phyloP scores from a whole-genome alignment of 495 filamentous ascomycete genomes.

The Evansstolkia leycettana region DNA sequence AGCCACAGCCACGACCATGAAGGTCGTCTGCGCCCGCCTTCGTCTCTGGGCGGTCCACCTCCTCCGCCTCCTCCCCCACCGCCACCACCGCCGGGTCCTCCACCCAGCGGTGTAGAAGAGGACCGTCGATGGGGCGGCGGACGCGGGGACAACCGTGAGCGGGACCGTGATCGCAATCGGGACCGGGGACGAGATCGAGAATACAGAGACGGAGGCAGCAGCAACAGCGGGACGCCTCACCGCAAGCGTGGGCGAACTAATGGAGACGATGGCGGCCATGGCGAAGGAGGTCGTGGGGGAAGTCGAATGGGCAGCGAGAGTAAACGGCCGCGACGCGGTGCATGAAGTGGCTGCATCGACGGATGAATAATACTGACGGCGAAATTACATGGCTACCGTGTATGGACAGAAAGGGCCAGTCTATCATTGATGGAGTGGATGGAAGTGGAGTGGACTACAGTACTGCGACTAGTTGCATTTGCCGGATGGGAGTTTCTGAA shows the following conservation, averaged over 20 bases:
- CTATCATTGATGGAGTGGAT: no score
- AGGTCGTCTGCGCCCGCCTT: slow-evolving; percentile 28
- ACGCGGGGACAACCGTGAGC: slow-evolving; percentile 25
- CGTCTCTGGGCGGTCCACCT: slow-evolving; percentile 23
- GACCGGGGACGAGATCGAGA: slow-evolving; percentile 2
- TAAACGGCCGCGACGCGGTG: slow-evolving; percentile 33
- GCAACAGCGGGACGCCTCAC: slow-evolving; percentile 11
- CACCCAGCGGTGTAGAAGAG: slow-evolving; percentile 11
- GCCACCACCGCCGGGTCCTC: slow-evolving; percentile 13
- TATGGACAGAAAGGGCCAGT: no score
- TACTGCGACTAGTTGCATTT: no score
- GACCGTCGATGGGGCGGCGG: slow-evolving; percentile 29
- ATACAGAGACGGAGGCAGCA: slow-evolving; percentile 8
- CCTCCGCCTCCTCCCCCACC: slow-evolving; percentile 22
- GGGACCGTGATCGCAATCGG: slow-evolving; percentile 21
- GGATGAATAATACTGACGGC: no score
- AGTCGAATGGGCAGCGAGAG: slow-evolving; percentile 28
- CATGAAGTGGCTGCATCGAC: slow-evolving; percentile 6
- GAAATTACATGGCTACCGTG: no score
- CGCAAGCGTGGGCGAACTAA: slow-evolving; percentile 28
- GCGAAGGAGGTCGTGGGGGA: slow-evolving; percentile 18
- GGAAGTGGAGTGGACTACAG: no score
- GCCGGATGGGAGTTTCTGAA: no score
- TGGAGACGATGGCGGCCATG: slow-evolving; percentile 17
- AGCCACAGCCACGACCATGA: slow-evolving; percentile 18